Conservation (phyloP, 2,329 filamentous ascomycete species). For the Periglandula ipomoeae region DNA sequence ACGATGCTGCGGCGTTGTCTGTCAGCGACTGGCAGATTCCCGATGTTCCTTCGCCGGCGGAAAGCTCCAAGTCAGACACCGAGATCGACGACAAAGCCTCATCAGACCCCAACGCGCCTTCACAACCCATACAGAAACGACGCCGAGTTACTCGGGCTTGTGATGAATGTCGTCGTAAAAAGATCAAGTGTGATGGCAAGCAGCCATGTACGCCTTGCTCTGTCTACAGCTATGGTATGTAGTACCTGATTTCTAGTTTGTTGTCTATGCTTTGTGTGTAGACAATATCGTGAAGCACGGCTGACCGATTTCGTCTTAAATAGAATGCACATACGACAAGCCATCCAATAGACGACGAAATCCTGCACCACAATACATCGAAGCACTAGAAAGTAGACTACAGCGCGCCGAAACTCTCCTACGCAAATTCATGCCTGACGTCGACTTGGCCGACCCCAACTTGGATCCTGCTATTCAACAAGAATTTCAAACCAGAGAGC, state of each 20-base stretch:
- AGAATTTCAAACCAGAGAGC: conserved; percentile 50
- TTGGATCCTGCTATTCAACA: conserved; percentile 71
- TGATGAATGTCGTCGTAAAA: conserved; percentile 75
- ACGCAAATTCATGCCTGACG: conserved; percentile 69
- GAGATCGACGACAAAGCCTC: conserved; percentile 28
- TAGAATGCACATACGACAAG: conserved; percentile 93
- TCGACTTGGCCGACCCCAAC: conserved; percentile 76
- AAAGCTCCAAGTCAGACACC: conserved; percentile 33
- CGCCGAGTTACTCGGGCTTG: conserved; percentile 72
- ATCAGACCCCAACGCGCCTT: conserved; percentile 25
- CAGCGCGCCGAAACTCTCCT: conserved; percentile 76
- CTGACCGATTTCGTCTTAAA: neutral
- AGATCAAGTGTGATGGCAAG: conserved; percentile 82
- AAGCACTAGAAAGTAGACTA: conserved; percentile 73
- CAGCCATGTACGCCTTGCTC: conserved; percentile 92
- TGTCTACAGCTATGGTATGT: conserved; percentile 92
- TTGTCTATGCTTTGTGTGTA: neutral
- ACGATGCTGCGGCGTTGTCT: conserved; percentile 29
- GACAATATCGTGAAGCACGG: neutral
- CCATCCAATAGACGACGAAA: conserved; percentile 87
- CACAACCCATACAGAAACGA: conserved; percentile 61
- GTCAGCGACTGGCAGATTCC: conserved; percentile 26
- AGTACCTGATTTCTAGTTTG: neutral
- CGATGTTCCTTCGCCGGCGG: conserved; percentile 30
- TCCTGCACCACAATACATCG: conserved; percentile 85